These are phyloP conservation scores for Mitragyna speciosa DNA, from an alignment of 257 asterid genomes.

Conservation along the genomic window DNA sequence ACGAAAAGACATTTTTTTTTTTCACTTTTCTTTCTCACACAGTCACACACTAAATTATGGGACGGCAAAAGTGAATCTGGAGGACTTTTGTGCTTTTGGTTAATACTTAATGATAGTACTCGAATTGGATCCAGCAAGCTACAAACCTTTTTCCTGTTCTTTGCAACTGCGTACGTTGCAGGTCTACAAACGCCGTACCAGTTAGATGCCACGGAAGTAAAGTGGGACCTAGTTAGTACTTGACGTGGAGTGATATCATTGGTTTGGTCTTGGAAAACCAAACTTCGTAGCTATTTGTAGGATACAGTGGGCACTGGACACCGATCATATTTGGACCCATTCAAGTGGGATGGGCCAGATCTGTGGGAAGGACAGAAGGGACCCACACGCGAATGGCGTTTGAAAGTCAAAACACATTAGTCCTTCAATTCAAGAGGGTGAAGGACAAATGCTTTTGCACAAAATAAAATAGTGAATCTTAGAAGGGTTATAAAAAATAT, in stretches of 20 bases:
- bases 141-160: too few relatives aligned
- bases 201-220: too few relatives aligned
- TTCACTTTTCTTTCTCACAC: constrained; percentile 9
- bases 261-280: not conserved
- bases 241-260: not conserved
- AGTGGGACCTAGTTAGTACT: not conserved
- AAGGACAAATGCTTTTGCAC: too few relatives aligned
- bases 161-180: not conserved
- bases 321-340: not conserved
- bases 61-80: constrained; percentile 22
- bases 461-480: too few relatives aligned
- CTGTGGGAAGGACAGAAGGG: constrained; percentile 5
- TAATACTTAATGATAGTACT: not conserved
- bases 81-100: not conserved
- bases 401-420: not conserved
- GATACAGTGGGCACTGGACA: too few relatives aligned
- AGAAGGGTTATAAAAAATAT: too few relatives aligned
- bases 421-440: too few relatives aligned
- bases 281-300: not conserved
- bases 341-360: not conserved
- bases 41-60: constrained; percentile 14
- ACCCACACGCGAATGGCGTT: constrained; percentile 8
- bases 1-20: not conserved
- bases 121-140: not conserved
- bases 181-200: not conserved